A percentile compares a stretch with the other conserved stretches of the same genome.
phyloP scores from a whole-genome alignment of 2,329 filamentous ascomycete genomes.

The Colletotrichum higginsianum region DNA sequence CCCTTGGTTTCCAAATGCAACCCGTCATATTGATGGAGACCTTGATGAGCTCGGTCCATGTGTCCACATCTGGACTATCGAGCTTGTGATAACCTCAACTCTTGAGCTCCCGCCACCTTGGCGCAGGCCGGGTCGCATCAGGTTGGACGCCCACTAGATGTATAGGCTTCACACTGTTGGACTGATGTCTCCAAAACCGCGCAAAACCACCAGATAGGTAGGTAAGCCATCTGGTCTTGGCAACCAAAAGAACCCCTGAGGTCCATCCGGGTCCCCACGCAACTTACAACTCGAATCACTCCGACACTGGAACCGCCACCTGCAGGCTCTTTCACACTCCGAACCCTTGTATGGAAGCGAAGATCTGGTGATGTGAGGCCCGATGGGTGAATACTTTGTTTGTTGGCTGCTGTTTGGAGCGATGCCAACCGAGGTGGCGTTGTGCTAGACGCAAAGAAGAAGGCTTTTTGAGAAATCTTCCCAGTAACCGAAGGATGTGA shows the following conservation, averaged over 20 bases:
- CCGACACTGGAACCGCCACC: not conserved
- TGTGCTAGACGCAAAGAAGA: constrained; percentile 5
- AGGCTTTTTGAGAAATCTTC: not conserved
- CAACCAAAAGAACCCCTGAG: constrained; percentile 1
- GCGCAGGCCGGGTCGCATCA: not conserved
- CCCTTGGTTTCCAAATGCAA: not conserved
- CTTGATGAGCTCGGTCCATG: constrained; percentile 1
- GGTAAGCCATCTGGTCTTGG: not conserved
- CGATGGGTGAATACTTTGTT: not conserved
- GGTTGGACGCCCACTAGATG: not conserved
- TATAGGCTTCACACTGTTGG: not conserved
- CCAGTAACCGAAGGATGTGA: too few relatives aligned
- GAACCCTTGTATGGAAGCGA: too few relatives aligned
- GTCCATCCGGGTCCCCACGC: constrained; percentile 5
- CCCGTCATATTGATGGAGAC: not conserved
- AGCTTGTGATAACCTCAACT: not conserved
- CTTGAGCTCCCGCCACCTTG: constrained; percentile 9
- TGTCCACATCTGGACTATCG: not conserved
- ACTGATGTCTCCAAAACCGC: not conserved
- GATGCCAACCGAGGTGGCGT: not conserved
- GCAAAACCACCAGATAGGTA: not conserved
- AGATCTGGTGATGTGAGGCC: not conserved
- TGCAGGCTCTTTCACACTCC: not conserved
- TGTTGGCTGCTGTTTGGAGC: not conserved
- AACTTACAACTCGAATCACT: not conserved